Conservation (phyloP, 176 grass and related monocot species). For the Tuctoria greenei region DNA sequence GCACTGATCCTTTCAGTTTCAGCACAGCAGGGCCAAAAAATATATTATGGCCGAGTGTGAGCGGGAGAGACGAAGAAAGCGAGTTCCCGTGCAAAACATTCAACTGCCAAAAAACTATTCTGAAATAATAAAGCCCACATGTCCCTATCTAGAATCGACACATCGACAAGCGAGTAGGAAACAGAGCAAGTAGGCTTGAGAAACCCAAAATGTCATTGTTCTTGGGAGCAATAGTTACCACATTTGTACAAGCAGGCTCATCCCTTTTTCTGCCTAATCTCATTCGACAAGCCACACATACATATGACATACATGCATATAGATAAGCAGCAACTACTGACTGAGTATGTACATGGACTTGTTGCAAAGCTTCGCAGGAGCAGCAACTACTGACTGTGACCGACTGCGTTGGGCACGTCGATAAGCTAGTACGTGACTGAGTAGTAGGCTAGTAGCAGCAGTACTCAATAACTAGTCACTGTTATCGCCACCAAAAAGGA, state of each 20-base stretch:
- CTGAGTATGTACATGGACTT: not conserved
- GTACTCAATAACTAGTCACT: conserved; percentile 9
- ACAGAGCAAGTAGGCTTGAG: not conserved
- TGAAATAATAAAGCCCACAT: not conserved
- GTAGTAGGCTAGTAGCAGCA: not conserved
- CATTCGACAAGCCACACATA: conserved; percentile 19
- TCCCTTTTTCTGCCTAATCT: conserved; percentile 34
- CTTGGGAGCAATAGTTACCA: conserved; percentile 38
- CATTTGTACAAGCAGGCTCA: conserved; percentile 30
- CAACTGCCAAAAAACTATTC: too few relatives aligned
- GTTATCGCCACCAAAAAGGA: not conserved
- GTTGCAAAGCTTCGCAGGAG: not conserved
- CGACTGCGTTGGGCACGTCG: not conserved
- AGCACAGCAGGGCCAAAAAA: not conserved
- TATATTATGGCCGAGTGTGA: not conserved
- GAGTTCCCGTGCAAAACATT: not conserved
- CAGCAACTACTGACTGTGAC: not conserved
- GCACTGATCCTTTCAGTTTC: not conserved
- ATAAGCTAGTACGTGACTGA: not conserved
- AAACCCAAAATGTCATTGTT: conserved; percentile 33
- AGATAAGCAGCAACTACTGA: not conserved
- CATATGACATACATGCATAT: not conserved
- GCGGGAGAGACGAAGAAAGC: not conserved
- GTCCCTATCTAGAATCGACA: conserved; percentile 13
- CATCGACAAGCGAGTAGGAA: not conserved